These are phyloP conservation scores for Hordeum marinum DNA, from an alignment of 176 grass and related monocot genomes.

Conservation along the genomic window DNA sequence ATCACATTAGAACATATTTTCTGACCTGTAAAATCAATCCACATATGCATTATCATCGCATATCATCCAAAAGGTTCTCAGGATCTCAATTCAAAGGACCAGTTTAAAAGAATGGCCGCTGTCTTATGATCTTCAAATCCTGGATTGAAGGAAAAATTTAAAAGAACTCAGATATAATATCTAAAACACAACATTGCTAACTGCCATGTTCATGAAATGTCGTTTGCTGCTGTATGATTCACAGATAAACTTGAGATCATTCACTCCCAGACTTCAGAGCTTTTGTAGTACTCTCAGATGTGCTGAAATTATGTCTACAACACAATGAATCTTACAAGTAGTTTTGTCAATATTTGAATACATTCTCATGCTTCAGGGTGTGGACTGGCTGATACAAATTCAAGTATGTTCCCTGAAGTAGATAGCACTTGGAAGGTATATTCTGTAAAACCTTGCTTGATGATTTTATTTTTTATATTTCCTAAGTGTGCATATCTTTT, in stretches of 20 bases:
- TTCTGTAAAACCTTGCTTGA: background rate
- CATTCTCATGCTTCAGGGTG: slow-evolving; percentile 42
- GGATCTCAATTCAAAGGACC: background rate
- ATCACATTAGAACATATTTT: background rate
- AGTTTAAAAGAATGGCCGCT: background rate
- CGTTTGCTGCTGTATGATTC: background rate
- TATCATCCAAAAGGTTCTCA: background rate
- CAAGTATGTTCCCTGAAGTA: slow-evolving; percentile 83
- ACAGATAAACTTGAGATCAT: background rate
- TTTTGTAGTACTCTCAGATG: background rate
- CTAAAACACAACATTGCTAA: background rate
- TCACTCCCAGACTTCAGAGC: background rate
- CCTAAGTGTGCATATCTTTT: background rate
- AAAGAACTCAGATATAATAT: background rate
- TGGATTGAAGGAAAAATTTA: background rate
- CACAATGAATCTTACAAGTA: background rate
- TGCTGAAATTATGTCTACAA: background rate
- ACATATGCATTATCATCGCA: background rate
- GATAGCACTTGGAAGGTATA: slow-evolving; percentile 93
- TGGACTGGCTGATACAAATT: slow-evolving; percentile 44
- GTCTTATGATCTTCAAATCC: background rate
- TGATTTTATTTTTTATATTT: background rate
- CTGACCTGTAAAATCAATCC: background rate
- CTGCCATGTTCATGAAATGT: background rate
- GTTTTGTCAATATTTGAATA: slow-evolving; percentile 10